Evolutionary conservation across 345 rosid species (phyloP).

Genomic region (Geranium brycei): DNA sequence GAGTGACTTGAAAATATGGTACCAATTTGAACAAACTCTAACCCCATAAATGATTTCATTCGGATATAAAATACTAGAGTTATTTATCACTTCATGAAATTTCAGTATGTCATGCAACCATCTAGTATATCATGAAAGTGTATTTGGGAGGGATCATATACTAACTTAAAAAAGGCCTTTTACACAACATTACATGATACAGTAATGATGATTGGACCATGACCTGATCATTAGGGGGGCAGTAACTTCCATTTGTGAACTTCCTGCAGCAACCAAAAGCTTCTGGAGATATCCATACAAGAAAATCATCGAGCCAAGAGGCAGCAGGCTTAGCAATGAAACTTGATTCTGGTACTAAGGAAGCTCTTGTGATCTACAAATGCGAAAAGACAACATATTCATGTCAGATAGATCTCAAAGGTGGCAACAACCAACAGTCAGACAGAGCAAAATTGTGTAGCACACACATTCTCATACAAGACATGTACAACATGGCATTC

Average conservation of each 20-base stretch:
- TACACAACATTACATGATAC: not conserved
- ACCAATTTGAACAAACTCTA: not conserved
- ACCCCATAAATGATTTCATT: not conserved
- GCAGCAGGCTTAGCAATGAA: conserved; percentile 98
- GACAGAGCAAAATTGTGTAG: not conserved
- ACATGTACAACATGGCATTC: too few species aligned
- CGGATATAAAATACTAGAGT: not conserved
- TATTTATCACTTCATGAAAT: not conserved
- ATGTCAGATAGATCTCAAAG: conserved; percentile 7
- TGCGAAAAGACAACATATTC: conserved; percentile 9
- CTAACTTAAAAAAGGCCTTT: not conserved
- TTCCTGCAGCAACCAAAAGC: conserved; percentile 97
- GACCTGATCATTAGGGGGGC: conserved; percentile 97
- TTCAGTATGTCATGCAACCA: not conserved
- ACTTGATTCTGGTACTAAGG: conserved; percentile 68
- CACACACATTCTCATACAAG: too few species aligned
- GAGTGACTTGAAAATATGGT: not conserved
- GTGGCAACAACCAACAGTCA: not conserved
- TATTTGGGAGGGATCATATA: not conserved
- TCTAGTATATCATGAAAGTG: not conserved
- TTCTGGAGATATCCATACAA: conserved; percentile 96
- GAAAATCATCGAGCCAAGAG: conserved; percentile 98
- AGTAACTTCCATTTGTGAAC: conserved; percentile 79
- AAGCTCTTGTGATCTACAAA: conserved; percentile 65
- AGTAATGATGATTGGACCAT: conserved; percentile 9